Conservation (phyloP, 805 yeast species). For the Nakazawaea sp. region DNA sequence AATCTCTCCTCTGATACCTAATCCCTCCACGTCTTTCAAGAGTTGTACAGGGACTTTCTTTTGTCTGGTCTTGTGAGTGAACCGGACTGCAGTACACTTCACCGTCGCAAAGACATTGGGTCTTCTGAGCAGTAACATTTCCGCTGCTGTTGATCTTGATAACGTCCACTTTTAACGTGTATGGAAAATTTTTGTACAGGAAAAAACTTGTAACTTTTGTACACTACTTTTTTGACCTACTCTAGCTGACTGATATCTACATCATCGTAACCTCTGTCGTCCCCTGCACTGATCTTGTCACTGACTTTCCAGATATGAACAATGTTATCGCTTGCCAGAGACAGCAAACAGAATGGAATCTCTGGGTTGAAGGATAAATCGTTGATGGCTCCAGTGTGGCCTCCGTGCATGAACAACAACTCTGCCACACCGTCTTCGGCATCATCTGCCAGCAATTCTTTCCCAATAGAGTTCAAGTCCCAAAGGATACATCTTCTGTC, state of each 20-base stretch:
- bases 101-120: no score
- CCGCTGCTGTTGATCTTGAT: no score
- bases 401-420: constrained; percentile 86
- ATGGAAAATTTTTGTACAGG: no score
- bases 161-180: no score
- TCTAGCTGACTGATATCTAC: constrained; percentile 13
- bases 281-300: constrained; percentile 19
- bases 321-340: constrained; percentile 55
- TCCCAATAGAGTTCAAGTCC: constrained; percentile 77
- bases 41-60: constrained; percentile 67
- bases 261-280: constrained; percentile 11
- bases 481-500: constrained; percentile 76
- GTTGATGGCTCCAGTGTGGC: constrained; percentile 73
- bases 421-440: constrained; percentile 91
- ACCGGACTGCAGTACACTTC: no score
- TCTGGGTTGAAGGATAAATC: constrained; percentile 68
- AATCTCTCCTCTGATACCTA: constrained; percentile 70
- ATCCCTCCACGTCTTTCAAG: constrained; percentile 54
- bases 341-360: constrained; percentile 71
- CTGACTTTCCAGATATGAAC: constrained; percentile 53
- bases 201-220: no score
- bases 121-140: no score
- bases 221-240: constrained; percentile 2
- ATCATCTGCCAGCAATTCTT: constrained; percentile 80
- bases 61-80: constrained; percentile 43